Base-by-base conservation (phyloP, 192 early-diverging fungal genomes). In the Pecoramyces ruminantium region DNA sequence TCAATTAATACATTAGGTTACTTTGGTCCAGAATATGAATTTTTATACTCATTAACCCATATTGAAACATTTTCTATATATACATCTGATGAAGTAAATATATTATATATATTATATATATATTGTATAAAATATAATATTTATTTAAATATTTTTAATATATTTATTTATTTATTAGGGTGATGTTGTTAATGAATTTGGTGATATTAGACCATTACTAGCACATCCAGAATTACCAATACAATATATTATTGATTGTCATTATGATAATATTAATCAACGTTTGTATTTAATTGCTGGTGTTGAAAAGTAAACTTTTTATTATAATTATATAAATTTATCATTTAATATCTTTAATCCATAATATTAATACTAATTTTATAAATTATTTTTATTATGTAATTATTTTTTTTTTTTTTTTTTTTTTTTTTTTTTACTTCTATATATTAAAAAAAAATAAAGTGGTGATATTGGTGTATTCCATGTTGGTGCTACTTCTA, bases 1-100 rank as follows among this genome's bases (percentile, higher is more conserved):
- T 94, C 94, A 11, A 88, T 99, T n/a, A 89, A 90, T 83, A 92
- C 89, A 80, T 84, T 92, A 80, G 96, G 96, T 6, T 99, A 93
- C 86, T 98, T 98, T 86, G 97, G 97, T 18, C 95, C 96, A 2
- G 83, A 84, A 14, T 87, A 88, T n/a, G 95, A 98, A 86, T 97
- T 95, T 85, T 80, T 98, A 13, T 99, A 95, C 82, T 90, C 89
- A 58, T 84, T 94, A 17, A 97, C 92, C 30, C 96, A 98, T 82
- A 92, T 95, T 82, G 96, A 99, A 84, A 97, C 96, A 0, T 90
- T 97, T 29, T 92, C 93, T 51, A 82, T 98, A 29, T 95, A 93
- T 88, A 92, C 85, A 27, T 84, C 85, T 30, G 78, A 88, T n/a
- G 88, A 91, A 79, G 87, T 88, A 83, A 29, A 77, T 81, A 79